phyloP scores from a whole-genome alignment of 495 filamentous ascomycete species.

The Hyaloscypha bicolor region DNA sequence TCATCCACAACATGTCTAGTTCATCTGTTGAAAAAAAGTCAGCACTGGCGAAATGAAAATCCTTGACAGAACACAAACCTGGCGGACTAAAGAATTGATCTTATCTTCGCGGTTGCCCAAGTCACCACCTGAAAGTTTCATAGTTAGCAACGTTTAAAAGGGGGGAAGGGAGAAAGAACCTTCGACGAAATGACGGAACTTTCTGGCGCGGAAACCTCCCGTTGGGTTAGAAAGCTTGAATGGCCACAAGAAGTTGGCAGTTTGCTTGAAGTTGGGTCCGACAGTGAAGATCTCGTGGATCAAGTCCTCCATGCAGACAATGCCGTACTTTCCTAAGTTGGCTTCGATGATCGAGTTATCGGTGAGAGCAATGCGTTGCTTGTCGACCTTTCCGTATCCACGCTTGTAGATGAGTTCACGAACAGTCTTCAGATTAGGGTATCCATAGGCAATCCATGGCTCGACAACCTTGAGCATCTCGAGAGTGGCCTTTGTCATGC shows the following conservation, averaged over 20 bases:
- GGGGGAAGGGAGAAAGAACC: constrained; percentile 46
- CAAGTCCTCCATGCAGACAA: constrained; percentile 99
- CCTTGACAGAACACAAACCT: neutral
- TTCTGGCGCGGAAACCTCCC: constrained; percentile 91
- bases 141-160: neutral
- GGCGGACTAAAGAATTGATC: constrained; percentile 87
- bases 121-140: constrained; percentile 59
- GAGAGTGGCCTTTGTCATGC: constrained; percentile 93
- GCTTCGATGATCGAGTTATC: constrained; percentile 98
- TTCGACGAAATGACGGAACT: constrained; percentile 99
- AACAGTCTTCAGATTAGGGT: constrained; percentile 98
- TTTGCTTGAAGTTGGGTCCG: constrained; percentile 99
- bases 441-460: constrained; percentile 98
- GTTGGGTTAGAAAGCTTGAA: constrained; percentile 99
- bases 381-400: constrained; percentile 96
- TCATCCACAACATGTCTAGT: constrained; percentile 56
- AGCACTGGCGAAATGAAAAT: neutral
- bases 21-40: constrained; percentile 74
- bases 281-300: constrained; percentile 99
- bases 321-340: constrained; percentile 94
- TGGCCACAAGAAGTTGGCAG: constrained; percentile 99
- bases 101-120: constrained; percentile 97
- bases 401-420: constrained; percentile 99
- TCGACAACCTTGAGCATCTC: constrained; percentile 99
- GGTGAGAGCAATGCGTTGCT: constrained; percentile 93